Conservation (phyloP, 1,284 basidiomycete species). For the Moesziomyces aphidis region DNA sequence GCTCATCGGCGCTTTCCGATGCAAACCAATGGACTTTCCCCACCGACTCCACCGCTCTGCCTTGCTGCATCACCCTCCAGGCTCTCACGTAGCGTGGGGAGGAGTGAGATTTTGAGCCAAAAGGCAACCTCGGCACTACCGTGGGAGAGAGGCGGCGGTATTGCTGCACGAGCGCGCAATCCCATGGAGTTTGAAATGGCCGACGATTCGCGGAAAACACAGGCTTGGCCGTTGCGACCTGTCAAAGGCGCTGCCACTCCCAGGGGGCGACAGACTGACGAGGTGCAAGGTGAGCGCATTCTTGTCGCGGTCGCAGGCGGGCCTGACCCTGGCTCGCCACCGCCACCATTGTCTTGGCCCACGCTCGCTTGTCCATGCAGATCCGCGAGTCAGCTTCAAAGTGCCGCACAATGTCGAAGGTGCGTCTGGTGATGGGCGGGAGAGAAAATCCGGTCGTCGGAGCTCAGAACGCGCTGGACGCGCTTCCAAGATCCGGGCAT, state of each 20-base stretch:
- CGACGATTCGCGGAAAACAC: neutral
- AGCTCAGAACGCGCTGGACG: neutral
- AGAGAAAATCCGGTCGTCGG: neutral
- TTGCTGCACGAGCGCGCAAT: conserved; percentile 4
- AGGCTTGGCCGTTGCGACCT: no score
- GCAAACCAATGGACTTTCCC: no score
- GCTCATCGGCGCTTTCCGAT: no score
- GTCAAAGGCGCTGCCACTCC: no score
- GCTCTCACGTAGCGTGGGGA: no score
- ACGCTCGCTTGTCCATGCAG: neutral
- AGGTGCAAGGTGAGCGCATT: neutral
- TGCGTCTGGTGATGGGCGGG: neutral
- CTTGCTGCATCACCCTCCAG: no score
- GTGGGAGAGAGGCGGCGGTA: neutral
- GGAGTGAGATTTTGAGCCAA: neutral
- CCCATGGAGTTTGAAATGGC: conserved; percentile 5
- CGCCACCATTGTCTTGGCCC: neutral
- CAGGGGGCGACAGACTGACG: neutral
- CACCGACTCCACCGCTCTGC: no score
- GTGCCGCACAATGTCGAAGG: no score
- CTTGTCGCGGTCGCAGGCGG: neutral
- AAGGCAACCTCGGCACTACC: neutral
- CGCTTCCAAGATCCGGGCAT: neutral
- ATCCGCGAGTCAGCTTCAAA: neutral
- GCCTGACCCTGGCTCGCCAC: no score